Conservation (phyloP, 2,329 filamentous ascomycete genomes). For the Pestalotiopsis sp. region DNA sequence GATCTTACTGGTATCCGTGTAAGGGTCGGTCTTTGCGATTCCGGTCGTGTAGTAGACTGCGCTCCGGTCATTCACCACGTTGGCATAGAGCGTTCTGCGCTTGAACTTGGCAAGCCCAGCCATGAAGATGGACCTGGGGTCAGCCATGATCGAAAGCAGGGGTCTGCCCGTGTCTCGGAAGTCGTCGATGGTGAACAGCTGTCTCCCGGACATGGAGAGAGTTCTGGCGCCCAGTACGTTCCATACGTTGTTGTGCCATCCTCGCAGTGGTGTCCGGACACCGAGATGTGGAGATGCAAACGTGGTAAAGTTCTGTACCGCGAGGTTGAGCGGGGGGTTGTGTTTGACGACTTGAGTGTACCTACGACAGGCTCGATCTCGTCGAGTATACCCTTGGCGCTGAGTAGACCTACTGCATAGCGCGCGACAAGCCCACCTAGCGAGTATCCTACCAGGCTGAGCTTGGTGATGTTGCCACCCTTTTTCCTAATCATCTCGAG, state of each 20-base stretch:
- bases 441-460: conserved; percentile 89
- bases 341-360: conserved; percentile 1
- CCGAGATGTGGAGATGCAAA: conserved; percentile 86
- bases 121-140: conserved; percentile 85
- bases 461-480: conserved; percentile 75
- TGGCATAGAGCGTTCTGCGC: conserved; percentile 78
- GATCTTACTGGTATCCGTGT: conserved; percentile 65
- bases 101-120: conserved; percentile 76
- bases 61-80: conserved; percentile 83
- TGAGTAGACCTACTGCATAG: conserved; percentile 83
- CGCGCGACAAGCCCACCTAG: conserved; percentile 84
- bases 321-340: conserved; percentile 12
- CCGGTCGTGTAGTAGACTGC: conserved; percentile 83
- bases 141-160: conserved; percentile 79
- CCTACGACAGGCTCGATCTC: conserved; percentile 75
- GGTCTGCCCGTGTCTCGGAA: conserved; percentile 85
- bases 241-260: conserved; percentile 69
- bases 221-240: conserved; percentile 84
- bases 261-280: conserved; percentile 70
- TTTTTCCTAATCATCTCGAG: conserved; percentile 56
- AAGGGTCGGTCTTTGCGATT: conserved; percentile 80
- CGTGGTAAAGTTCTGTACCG: conserved; percentile 79
- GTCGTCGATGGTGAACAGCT: conserved; percentile 84
- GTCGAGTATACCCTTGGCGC: conserved; percentile 80
- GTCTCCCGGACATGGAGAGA: conserved; percentile 80